Evolutionary conservation across 2,329 filamentous ascomycete genomes (phyloP), one percentile per base, ranked within the genome.

Genomic region (Beauveria bassiana): DNA sequence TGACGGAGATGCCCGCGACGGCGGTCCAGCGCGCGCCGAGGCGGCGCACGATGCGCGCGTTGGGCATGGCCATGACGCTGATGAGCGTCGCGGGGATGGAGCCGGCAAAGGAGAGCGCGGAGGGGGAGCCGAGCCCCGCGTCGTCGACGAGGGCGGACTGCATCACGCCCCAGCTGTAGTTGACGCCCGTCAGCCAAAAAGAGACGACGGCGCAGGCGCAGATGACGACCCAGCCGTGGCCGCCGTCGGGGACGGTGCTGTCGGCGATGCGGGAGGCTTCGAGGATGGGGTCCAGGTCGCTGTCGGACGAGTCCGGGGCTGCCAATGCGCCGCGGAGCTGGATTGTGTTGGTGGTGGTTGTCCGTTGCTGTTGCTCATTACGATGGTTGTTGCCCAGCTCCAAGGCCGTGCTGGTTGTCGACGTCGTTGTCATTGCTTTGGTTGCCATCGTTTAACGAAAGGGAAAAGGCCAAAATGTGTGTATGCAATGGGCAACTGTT

Each of bases 141-240:
- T 52, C 40, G 26, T 52, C 40, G 26, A 60, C 58, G 24, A 64
- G 52, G 1, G 62, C 62, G 5, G 50, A 28, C 16, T 64, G 62
- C 42, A 64, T 47, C 18, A 64, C 59, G 34, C 62, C 62, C 60
- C 60, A 64, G 53, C 58, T 57, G 49, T 59, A 60, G 22, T 54
- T 64, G 43, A 53, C 60, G 42, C 45, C 62, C 9, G 53, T 64
- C 14, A 59, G 47, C 62, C 62, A 64, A 12, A 64, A 62, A 7
- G 55, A 56, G 5, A 57, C 43, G 26, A 64, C 51, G 60, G 51
- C 55, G 55, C 62, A 64, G 14, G 55, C 59, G 42, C 28, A 34
- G 31, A 64, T 43, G 54, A 64, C 50, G 18, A 59, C 47, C 62
- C 62, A 64, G 22, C 59, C 62, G 28, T 59, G 46, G 34, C 62